Base-by-base conservation (phyloP, 805 yeast genomes). In the Myxozyma vanderwaltii region DNA sequence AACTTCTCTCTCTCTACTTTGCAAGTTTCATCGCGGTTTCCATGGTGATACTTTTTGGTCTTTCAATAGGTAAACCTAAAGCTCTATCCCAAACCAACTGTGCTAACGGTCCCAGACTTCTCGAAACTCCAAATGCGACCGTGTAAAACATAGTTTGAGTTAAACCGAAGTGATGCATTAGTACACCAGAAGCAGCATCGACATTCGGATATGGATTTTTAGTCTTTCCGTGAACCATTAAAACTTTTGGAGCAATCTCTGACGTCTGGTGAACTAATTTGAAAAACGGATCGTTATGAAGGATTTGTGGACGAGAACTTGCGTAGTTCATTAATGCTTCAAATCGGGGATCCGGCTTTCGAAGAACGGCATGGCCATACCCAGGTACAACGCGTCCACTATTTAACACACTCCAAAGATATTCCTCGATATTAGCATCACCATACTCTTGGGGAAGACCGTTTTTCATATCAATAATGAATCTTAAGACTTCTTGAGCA, bases 21-120 rank as follows among this genome's bases (percentile, higher is more conserved):
- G 41, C 41, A 38, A 38, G 41, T 81, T 89, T 89, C 72, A 83
- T 85, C 81, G 87, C 89, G 79, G 89, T 90, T 78, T 89, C 91
- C 67, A 96, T 89, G 63, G 96, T 88, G 88, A 90, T 88, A 64
- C 96, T 85, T 80, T 85, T 86, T 71, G 94, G 94, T 73, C 94
- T 82, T 76, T 88, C 94, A 66, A 88, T 86, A 56, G 94, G 90
- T 74, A 86, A 72, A 54, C 92, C 92, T 56, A 84, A 75, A 66
- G 84, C 82, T 65, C 94, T 80, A 77, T 88, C 94, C 82, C 88
- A 83, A 67, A 88, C 84, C 73, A 88, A 79, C 76, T 88, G 94
- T 41, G 89, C 82, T 71, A 88, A 77, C 51, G 88, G 89, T 67
- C 94, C 94, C 62, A 88, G 78, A 41, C 91, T 83, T 75, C 94